Base-by-base conservation (phyloP, 2,329 filamentous ascomycete genomes). In the Exophiala xenobiotica region DNA sequence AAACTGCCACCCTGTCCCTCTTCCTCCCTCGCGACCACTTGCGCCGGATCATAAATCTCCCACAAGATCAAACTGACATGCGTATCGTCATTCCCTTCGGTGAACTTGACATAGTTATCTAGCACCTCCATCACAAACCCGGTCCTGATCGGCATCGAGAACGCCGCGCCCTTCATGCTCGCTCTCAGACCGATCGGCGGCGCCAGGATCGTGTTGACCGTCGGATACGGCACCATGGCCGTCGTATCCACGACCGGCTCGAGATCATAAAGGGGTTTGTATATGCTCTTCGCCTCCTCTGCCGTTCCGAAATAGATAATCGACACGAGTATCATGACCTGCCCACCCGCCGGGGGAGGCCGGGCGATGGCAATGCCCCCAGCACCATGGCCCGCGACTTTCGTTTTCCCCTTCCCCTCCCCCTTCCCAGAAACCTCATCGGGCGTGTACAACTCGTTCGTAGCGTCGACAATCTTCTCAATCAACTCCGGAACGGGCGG, bases 151-250 rank as follows among this genome's bases (percentile, higher is more conserved):
- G 76, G 74, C 20, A 74, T 65, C 5, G 70, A 67, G 56, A 72
- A 73, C 45, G 73, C 76, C 7, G 73, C 64, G 0, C 74, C 74
- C 48, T 76, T 74, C 51, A 74, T 70, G 3, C 71, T 67, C 38
- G 66, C 67, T 2, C 72, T 67, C n/a, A 69, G 63, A 0, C 64
- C 66, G 8, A 69, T 67, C 31, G 66, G 65, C 0, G 64, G 65
- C 53, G 74, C 73, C 31, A 67, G 61, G 0, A 70, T 54, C 2
- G 60, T 65, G 56, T 78, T 78, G 40, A 72, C 61, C 18, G 64
- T 59, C 1, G 65, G 61, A 55, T 77, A 77, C 0, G 74, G 72
- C 48, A 75, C 68, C 59, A 68, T 66, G 9, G 62, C 62, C 9
- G 70, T 60, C 3, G 69, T 66, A 46, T 74, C 69, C 8, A 68